Evolutionary conservation across 805 yeast species (phyloP).

Genomic region (Metschnikowia peoriensis): DNA sequence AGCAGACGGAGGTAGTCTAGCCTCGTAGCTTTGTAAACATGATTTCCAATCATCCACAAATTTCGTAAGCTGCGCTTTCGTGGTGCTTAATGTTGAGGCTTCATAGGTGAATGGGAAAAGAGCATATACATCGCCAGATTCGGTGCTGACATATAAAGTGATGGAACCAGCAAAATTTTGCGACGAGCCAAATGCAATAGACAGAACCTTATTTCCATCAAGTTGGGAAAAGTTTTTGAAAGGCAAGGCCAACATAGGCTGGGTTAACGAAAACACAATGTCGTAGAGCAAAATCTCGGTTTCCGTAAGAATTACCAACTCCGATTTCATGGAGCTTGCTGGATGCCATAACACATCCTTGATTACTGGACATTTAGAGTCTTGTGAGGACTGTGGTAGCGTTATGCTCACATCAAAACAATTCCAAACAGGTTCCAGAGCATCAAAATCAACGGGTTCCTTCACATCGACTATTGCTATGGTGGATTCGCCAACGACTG

Average conservation of each 20-base stretch:
- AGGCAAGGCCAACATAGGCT: conserved; percentile 10
- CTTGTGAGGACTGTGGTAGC: not conserved
- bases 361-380: not conserved
- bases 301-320: conserved; percentile 15
- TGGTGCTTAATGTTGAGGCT: conserved; percentile 7
- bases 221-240: conserved; percentile 7
- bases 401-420: conserved; percentile 3
- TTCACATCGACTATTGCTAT: conserved; percentile 12
- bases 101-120: conserved; percentile 15
- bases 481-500: conserved; percentile 11
- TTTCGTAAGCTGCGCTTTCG: conserved; percentile 8
- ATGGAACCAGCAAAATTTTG: conserved; percentile 13
- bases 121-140: conserved; percentile 11
- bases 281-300: conserved; percentile 14
- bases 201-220: conserved; percentile 3
- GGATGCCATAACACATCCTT: conserved; percentile 17
- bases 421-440: conserved; percentile 4
- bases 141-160: conserved; percentile 15
- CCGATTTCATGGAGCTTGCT: conserved; percentile 12
- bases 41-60: conserved; percentile 13
- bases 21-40: conserved; percentile 1
- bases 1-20: conserved; percentile 13
- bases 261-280: conserved; percentile 10
- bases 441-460: conserved; percentile 1
- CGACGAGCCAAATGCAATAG: conserved; percentile 18